These are phyloP conservation scores for Ustilago curta DNA, from an alignment of 1,284 basidiomycete genomes.

Conservation along the genomic window DNA sequence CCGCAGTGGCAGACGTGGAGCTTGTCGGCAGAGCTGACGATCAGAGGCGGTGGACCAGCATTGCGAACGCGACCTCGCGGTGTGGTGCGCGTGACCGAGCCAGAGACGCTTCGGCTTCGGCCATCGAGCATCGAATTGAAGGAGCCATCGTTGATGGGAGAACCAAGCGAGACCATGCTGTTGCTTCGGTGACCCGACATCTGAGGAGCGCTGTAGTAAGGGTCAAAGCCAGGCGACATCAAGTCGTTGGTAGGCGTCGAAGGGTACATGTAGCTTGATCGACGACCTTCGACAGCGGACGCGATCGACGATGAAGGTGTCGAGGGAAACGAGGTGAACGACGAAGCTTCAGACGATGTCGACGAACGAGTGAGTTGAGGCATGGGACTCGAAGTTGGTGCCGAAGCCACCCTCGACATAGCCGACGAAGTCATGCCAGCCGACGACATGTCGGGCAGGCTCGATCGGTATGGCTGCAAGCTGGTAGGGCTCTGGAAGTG, in stretches of 20 bases:
- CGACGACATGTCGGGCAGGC: constrained; percentile 31
- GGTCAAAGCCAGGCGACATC: constrained; percentile 48
- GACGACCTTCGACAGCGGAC: constrained; percentile 17
- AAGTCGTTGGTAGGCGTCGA: constrained; percentile 37
- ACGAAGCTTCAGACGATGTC: constrained; percentile 42
- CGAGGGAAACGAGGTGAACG: constrained; percentile 47
- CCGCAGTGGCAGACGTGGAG: constrained; percentile 67
- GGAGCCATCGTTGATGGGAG: constrained; percentile 33
- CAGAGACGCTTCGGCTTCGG: constrained; percentile 38
- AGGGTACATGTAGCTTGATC: constrained; percentile 36
- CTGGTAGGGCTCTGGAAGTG: constrained; percentile 34
- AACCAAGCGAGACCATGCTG: constrained; percentile 54
- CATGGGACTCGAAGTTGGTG: constrained; percentile 34
- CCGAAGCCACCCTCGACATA: constrained; percentile 52
- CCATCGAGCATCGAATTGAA: constrained; percentile 45
- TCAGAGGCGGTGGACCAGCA: constrained; percentile 61
- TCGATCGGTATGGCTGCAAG: constrained; percentile 26
- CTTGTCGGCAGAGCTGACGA: constrained; percentile 68
- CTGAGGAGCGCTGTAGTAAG: constrained; percentile 50
- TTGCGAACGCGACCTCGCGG: constrained; percentile 45
- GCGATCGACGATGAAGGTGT: constrained; percentile 40
- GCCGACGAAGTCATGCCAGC: constrained; percentile 29
- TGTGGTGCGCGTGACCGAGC: constrained; percentile 39
- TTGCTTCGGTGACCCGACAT: constrained; percentile 59
- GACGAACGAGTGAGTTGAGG: constrained; percentile 35